phyloP scores from a whole-genome alignment of 2,329 filamentous ascomycete genomes.

The Lizonia empirigonia region DNA sequence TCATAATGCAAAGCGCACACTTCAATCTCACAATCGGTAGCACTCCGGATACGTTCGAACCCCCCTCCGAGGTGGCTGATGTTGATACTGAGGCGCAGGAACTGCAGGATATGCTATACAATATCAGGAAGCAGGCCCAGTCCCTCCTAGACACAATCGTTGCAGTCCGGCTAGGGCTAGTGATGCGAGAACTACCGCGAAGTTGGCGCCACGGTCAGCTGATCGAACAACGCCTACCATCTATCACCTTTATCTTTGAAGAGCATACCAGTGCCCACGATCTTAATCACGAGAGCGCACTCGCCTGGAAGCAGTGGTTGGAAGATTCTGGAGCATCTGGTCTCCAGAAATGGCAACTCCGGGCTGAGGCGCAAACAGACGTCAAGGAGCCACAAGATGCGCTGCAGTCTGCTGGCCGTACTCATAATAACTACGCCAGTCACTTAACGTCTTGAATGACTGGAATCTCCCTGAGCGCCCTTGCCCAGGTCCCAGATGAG shows the following conservation, averaged over 20 bases:
- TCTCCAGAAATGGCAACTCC: background rate
- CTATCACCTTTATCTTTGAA: background rate
- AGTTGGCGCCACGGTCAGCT: no score
- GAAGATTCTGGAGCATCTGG: background rate
- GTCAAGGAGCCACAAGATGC: background rate
- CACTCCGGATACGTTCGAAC: no score
- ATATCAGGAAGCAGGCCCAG: background rate
- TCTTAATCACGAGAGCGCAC: background rate
- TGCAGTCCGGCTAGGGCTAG: background rate
- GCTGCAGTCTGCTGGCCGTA: no score
- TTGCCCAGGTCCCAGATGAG: no score
- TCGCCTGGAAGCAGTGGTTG: background rate
- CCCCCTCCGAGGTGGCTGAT: no score
- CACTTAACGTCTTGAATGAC: no score
- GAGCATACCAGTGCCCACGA: background rate
- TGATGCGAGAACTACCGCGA: no score
- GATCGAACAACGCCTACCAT: background rate
- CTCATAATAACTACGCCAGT: no score
- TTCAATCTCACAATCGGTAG: background rate
- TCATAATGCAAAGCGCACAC: background rate
- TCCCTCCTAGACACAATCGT: background rate
- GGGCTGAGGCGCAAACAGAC: background rate
- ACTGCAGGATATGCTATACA: background rate
- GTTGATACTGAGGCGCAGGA: background rate
- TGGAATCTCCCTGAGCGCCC: no score